These are phyloP conservation scores for Candida nemodendra DNA, from an alignment of 805 yeast species.

Conservation along the genomic window DNA sequence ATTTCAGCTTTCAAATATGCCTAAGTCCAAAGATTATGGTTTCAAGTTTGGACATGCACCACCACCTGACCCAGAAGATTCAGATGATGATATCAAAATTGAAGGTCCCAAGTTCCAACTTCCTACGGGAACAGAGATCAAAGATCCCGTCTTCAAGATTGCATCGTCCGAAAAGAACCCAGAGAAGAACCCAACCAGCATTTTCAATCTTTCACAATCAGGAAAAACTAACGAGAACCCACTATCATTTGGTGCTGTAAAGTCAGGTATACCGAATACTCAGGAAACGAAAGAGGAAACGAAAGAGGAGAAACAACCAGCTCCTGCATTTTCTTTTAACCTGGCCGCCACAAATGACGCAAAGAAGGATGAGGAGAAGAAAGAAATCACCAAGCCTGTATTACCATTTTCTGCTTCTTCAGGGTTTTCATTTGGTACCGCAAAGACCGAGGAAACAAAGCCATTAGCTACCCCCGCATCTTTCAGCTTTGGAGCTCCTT, in stretches of 20 bases:
- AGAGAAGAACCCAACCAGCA: too few relatives aligned
- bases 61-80: conserved; percentile 39
- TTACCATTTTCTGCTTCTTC: conserved; percentile 23
- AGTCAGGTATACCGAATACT: too few relatives aligned
- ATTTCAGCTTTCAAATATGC: conserved; percentile 48
- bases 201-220: too few relatives aligned
- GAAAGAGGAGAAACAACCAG: conserved; percentile 1
- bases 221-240: conserved; percentile 1
- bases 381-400: conserved; percentile 25
- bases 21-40: conserved; percentile 49
- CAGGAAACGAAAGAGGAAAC: conserved; percentile 4
- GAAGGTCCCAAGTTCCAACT: conserved; percentile 71
- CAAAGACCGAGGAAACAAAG: conserved; percentile 8
- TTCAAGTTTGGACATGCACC: conserved; percentile 44
- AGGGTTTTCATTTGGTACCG: conserved; percentile 17
- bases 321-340: conserved; percentile 16
- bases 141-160: conserved; percentile 32
- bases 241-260: too few relatives aligned
- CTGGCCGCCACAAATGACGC: too few relatives aligned
- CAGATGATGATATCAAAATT: conserved; percentile 62
- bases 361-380: background rate
- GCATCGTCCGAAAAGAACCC: conserved; percentile 7
- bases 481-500: conserved; percentile 11
- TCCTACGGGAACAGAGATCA: conserved; percentile 35
- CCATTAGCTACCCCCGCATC: conserved; percentile 11